phyloP scores from a whole-genome alignment of 768 basidiomycete genomes.

The Strobilomyces echinocephalus region DNA sequence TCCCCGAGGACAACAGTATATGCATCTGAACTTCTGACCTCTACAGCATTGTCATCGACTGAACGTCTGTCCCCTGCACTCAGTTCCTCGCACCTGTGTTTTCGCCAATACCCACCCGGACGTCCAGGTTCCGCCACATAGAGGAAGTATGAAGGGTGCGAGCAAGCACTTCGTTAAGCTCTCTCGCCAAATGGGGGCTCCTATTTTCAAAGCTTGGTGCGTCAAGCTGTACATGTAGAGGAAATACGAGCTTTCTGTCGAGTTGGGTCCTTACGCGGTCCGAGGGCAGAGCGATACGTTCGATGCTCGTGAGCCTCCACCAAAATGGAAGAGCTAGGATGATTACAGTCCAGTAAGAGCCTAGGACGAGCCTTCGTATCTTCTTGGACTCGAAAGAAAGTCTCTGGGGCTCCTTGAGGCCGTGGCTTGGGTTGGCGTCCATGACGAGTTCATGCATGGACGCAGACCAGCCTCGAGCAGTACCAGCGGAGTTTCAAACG shows the following conservation, averaged over 20 bases:
- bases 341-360: constrained; percentile 75
- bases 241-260: constrained; percentile 41
- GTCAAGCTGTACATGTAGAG: constrained; percentile 40
- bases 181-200: constrained; percentile 22
- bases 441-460: constrained; percentile 15
- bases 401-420: constrained; percentile 42
- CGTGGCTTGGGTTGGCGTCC: constrained; percentile 21
- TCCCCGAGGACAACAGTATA: constrained; percentile 26
- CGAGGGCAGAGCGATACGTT: constrained; percentile 70
- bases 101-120: constrained; percentile 28
- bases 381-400: constrained; percentile 48
- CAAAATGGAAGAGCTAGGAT: constrained; percentile 81
- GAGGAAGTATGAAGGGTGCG: constrained; percentile 14
- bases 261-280: constrained; percentile 52
- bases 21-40: constrained; percentile 8
- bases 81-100: constrained; percentile 33
- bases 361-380: constrained; percentile 57
- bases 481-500: constrained; percentile 32
- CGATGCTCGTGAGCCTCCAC: constrained; percentile 91
- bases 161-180: constrained; percentile 23
- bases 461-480: constrained; percentile 8
- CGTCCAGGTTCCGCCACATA: constrained; percentile 43
- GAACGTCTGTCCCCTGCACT: not conserved
- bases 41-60: constrained; percentile 14
- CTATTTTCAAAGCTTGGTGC: constrained; percentile 13